Evolutionary conservation across 2,329 filamentous ascomycete genomes (phyloP), one percentile per base, ranked within the genome.

Genomic region (Paradendryphiella salina): DNA sequence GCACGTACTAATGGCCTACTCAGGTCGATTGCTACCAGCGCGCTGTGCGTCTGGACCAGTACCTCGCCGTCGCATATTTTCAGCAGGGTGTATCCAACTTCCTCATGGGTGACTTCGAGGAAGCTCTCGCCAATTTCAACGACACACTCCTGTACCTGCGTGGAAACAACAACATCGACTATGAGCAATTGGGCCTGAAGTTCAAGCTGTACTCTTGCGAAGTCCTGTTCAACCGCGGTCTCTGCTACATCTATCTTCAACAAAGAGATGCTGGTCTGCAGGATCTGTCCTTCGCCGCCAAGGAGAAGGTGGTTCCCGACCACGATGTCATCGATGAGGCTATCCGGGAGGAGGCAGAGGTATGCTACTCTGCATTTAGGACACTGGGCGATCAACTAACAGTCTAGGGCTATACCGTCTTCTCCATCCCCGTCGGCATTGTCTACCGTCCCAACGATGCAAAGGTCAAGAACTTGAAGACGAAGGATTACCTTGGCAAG

Each of bases 21-120:
- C 66, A 96, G 92, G 90, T 99, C 61, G 89, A 96, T 75, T 94
- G 87, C 75, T 99, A 96, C 73, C 92, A 96, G 77, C 85, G 89
- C 71, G 92, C 94, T 40, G 89, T 96, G 64, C 83, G 86, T 58
- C 82, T 96, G 50, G 94, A 99, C 69, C 89, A 94, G 71, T 99
- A 97, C 71, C 87, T 99, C 37, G 94, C 94, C 50, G 91, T 99
- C 51, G 93, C 94, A 52, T 97, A 97, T 73, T 99, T 99, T 74
- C 94, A 99, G 70, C 90, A 97, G 75, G 94, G 94, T 35, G 94
- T 99, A 14, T 97, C 94, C 47, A 99, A 97, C 73, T 99, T 99
- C 74, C 80, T 99, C 41, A 84, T 97, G 47, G 93, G 93, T 52
- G 94, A 99, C 71, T 97, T 97, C 64, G 92, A 97, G 73, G 94